Percentiles rank a stretch among this genome's conserved stretches.
These are phyloP conservation scores for Anisodus acutangulus DNA, from an alignment of 257 asterid species.

Conservation along the genomic window DNA sequence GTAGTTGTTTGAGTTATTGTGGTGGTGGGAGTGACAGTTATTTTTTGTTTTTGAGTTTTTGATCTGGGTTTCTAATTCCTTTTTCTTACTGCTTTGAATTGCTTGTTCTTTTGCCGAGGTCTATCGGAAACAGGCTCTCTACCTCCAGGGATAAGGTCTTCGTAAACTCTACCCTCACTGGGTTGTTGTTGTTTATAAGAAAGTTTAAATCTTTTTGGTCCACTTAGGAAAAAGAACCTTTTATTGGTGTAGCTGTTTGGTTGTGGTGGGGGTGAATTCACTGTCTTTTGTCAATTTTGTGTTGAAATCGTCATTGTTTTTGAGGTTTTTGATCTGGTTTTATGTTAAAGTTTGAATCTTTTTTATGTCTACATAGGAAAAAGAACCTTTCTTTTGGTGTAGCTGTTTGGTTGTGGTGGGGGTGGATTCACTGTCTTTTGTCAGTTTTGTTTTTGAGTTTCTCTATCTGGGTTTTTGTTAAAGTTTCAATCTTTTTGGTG, in stretches of 20 bases:
- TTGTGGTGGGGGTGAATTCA: not conserved
- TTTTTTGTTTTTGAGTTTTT: too few relatives aligned
- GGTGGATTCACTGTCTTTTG: not conserved
- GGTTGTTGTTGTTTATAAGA: too few relatives aligned
- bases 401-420: not conserved
- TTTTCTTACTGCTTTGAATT: too few relatives aligned
- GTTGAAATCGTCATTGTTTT: not conserved
- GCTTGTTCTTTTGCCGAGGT: too few relatives aligned
- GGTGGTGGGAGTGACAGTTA: too few relatives aligned
- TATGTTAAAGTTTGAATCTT: too few relatives aligned
- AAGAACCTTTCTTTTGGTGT: not conserved
- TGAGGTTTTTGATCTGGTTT: not conserved
- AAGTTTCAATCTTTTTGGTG: not conserved
- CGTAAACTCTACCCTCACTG: not conserved
- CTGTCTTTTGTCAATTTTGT: not conserved
- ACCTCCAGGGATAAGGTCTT: too few relatives aligned
- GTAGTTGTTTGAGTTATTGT: too few relatives aligned
- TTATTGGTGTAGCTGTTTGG: not conserved
- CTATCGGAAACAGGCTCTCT: too few relatives aligned
- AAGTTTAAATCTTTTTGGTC: too few relatives aligned
- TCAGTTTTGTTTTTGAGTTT: conserved; percentile 9
- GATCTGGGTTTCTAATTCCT: too few relatives aligned
- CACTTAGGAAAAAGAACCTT: not conserved
- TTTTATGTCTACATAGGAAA: too few relatives aligned
- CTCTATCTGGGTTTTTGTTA: not conserved